phyloP scores from a whole-genome alignment of 331 rosid species.

The Stylosanthes scabra region DNA sequence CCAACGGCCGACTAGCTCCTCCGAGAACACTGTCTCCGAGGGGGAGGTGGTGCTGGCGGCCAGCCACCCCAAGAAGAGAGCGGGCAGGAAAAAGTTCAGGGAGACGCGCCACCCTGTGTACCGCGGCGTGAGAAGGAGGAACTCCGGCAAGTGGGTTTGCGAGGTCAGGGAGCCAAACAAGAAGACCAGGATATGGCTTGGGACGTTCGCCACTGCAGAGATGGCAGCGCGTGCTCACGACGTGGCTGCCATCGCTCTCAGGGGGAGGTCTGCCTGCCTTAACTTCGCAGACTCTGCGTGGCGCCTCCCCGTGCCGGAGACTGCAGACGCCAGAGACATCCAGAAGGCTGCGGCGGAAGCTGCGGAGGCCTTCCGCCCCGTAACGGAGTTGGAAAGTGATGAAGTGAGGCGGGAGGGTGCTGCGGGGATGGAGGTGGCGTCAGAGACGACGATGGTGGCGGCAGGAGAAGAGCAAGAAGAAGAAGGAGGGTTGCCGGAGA shows the following conservation, averaged over 20 bases:
- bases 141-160: slow-evolving; percentile 90
- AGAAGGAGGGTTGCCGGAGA: slow-evolving; percentile 62
- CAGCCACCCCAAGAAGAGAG: slow-evolving; percentile 74
- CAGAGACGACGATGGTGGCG: slow-evolving; percentile 26
- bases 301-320: slow-evolving; percentile 67
- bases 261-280: slow-evolving; percentile 73
- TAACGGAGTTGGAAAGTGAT: slow-evolving; percentile 23
- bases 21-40: slow-evolving; percentile 22
- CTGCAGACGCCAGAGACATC: slow-evolving; percentile 67
- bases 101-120: slow-evolving; percentile 92
- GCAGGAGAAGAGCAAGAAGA: slow-evolving; percentile 11
- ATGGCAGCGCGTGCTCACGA: slow-evolving; percentile 99
- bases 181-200: slow-evolving; percentile 90
- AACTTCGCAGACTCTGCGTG: slow-evolving; percentile 80
- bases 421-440: neutral
- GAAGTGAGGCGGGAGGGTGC: slow-evolving; percentile 11
- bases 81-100: slow-evolving; percentile 94
- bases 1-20: neutral
- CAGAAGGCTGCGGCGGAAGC: slow-evolving; percentile 80
- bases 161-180: slow-evolving; percentile 93
- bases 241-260: slow-evolving; percentile 75
- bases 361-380: slow-evolving; percentile 76
- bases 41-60: slow-evolving; percentile 61
- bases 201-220: slow-evolving; percentile 77
- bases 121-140: slow-evolving; percentile 75